Evolutionary conservation across 352 stramenopile species (phyloP), one percentile per base, ranked within the genome.

Genomic region (Detonula confervacea): DNA sequence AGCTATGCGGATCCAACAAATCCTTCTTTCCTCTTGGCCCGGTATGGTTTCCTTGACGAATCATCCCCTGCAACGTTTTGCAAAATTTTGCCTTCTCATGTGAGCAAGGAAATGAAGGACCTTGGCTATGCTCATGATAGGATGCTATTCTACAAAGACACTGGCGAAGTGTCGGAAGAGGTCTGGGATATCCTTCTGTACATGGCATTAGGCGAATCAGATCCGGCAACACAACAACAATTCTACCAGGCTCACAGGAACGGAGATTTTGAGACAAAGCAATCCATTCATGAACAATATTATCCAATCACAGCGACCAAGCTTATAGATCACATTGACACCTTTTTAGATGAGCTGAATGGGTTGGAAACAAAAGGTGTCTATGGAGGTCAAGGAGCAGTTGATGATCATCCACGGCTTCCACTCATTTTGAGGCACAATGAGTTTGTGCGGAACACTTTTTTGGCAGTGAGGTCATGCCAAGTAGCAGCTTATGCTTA

Each of bases 391-490:
- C 54, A 42, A 77, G n/a, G 42, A 71, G n/a, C n/a, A n/a, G n/a
- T n/a, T n/a, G n/a, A n/a, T 6, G 62, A 81, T 33, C 83, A 89
- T 71, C 83, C 83, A 1, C 55, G 83, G 39, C 72, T 87, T 20
- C 83, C 83, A 18, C 35, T 89, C 18, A 87, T 89, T 70, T 62
- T 85, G 75, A 27, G 63, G 29, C 83, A 89, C 56, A 87, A 89
- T 72, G 61, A 83, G 25, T 84, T 83, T 63, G 81, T 88, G 12
- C 86, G 78, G 57, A 27, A 83, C 37, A 84, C 77, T 4, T 88
- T 88, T 68, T 39, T 76, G 42, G n/a, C n/a, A n/a, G n/a, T n/a
- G n/a, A n/a, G n/a, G n/a, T n/a, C n/a, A n/a, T n/a, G n/a, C n/a
- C n/a, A n/a, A n/a, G n/a, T n/a, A n/a, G n/a, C n/a, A n/a, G n/a